These are phyloP conservation scores for Salicornia ramosissima DNA, from an alignment of 148 eudicot species.

Conservation along the genomic window DNA sequence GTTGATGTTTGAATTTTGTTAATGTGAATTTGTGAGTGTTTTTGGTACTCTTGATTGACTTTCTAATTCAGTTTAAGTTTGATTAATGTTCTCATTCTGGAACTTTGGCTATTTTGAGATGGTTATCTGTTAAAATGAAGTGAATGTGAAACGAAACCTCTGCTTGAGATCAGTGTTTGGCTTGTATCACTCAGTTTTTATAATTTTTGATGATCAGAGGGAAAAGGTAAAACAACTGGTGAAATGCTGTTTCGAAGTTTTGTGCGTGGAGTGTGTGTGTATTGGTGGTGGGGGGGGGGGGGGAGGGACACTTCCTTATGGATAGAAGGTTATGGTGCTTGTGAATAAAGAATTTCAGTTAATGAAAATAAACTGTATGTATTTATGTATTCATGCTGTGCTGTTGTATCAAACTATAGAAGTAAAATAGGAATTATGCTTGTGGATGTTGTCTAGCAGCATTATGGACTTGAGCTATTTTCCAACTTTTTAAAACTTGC, in stretches of 20 bases:
- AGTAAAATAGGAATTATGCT: background rate
- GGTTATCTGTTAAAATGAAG: background rate
- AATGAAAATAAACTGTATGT: background rate
- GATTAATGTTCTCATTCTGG: background rate
- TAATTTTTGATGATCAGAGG: too few species aligned
- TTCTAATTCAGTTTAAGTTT: background rate
- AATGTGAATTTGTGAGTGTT: background rate
- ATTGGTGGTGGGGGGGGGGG: background rate
- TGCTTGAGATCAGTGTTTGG: constrained; percentile 2
- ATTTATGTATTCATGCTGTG: too few species aligned
- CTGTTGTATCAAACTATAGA: background rate
- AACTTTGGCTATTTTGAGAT: background rate
- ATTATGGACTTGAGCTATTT: background rate
- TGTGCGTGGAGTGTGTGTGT: too few species aligned
- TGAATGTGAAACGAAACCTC: background rate
- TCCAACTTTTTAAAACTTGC: too few species aligned
- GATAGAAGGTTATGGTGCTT: background rate
- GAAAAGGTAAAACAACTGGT: too few species aligned
- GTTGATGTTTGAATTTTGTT: background rate
- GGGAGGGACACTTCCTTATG: background rate
- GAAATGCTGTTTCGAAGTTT: background rate
- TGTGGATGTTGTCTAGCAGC: background rate
- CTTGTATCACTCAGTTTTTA: too few species aligned
- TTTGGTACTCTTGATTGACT: background rate
- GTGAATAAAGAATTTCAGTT: background rate